phyloP scores from a whole-genome alignment of 169 alveolate species.

The Perkinsus marinus region DNA sequence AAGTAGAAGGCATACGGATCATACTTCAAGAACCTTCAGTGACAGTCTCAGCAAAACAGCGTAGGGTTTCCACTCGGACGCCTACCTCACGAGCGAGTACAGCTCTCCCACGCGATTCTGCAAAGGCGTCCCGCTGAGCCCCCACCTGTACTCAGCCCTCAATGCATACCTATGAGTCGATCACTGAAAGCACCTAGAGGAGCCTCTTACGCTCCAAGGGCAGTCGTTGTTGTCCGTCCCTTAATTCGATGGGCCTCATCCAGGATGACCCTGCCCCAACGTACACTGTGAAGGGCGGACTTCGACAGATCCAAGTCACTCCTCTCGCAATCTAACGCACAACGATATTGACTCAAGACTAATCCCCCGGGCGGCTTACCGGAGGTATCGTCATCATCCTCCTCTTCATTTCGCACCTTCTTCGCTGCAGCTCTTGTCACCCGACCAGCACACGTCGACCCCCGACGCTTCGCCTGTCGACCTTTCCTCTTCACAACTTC shows the following conservation, averaged over 20 bases:
- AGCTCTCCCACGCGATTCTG: slow-evolving; percentile 89
- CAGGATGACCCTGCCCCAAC: slow-evolving; percentile 70
- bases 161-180: not conserved
- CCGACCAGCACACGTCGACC: slow-evolving; percentile 13
- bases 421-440: slow-evolving; percentile 1
- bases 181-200: not conserved
- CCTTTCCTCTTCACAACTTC: not conserved
- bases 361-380: too few species aligned
- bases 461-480: not conserved
- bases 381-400: slow-evolving; percentile 11
- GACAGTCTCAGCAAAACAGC: not conserved
- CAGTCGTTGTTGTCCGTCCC: slow-evolving; percentile 71
- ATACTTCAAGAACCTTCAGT: slow-evolving; percentile 56
- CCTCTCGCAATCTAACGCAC: slow-evolving; percentile 14
- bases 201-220: not conserved
- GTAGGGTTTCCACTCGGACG: not conserved
- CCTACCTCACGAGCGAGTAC: slow-evolving; percentile 67
- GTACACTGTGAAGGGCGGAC: slow-evolving; percentile 27
- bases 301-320: not conserved
- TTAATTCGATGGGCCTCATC: slow-evolving; percentile 94
- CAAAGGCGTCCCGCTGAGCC: slow-evolving; percentile 93
- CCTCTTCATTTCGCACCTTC: slow-evolving; percentile 6
- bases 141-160: slow-evolving; percentile 50
- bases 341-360: slow-evolving; percentile 10
- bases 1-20: slow-evolving; percentile 77